These are phyloP conservation scores for Lumnitzera racemosa DNA, from an alignment of 345 rosid genomes.

Conservation along the genomic window DNA sequence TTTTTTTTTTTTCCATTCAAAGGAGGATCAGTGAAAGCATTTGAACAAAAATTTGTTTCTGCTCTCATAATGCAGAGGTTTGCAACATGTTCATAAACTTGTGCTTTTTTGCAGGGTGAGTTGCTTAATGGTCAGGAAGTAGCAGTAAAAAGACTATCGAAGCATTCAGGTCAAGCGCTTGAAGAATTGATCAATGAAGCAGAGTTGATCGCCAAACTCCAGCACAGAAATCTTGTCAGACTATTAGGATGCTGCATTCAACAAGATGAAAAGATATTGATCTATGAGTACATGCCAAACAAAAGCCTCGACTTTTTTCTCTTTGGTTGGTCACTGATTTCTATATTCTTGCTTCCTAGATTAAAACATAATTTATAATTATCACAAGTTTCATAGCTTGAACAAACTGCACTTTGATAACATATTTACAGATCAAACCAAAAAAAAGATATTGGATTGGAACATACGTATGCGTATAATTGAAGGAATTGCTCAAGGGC, in stretches of 20 bases:
- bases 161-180: constrained; percentile 30
- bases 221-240: constrained; percentile 32
- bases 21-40: constrained; percentile 5
- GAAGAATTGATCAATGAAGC: constrained; percentile 34
- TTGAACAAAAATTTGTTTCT: neutral
- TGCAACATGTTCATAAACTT: neutral
- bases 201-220: constrained; percentile 26
- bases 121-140: constrained; percentile 17
- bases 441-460: constrained; percentile 15
- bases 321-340: constrained; percentile 18
- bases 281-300: constrained; percentile 34
- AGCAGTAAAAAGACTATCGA: constrained; percentile 28
- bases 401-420: neutral
- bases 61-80: neutral
- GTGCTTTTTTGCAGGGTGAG: constrained; percentile 10
- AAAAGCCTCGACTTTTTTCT: constrained; percentile 30
- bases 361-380: neutral
- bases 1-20: too few relatives aligned
- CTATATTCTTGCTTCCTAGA: too few relatives aligned
- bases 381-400: neutral
- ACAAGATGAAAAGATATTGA: constrained; percentile 28
- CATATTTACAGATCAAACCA: constrained; percentile 14
- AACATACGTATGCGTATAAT: constrained; percentile 28
- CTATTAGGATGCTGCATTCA: constrained; percentile 32
- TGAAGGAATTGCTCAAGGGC: constrained; percentile 33